Evolutionary conservation across 2,329 filamentous ascomycete genomes (phyloP), one percentile per base, ranked within the genome.

Genomic region (Alternaria triticimaculans): DNA sequence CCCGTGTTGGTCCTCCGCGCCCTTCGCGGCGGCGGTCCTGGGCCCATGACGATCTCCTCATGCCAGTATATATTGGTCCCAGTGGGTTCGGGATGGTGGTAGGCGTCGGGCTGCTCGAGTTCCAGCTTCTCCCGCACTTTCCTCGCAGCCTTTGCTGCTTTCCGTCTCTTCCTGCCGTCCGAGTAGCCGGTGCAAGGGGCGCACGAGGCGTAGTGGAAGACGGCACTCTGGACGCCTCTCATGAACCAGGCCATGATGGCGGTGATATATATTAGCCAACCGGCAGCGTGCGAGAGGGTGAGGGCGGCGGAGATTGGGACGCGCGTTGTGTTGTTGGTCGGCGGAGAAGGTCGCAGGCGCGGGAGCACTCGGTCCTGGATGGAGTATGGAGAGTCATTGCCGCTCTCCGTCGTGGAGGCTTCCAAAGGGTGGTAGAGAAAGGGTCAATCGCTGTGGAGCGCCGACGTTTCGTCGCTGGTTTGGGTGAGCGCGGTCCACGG

Each of bases 11-110:
- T 80, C 80, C 87, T 75, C 63, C 86, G 81, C 78, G 90, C 69
- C 62, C 74, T 62, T 86, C 84, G 81, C 73, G 90, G 90, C 30
- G 89, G 90, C 37, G 92, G 86, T 4, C 88, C 89, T 3, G 94
- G 94, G 0, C 94, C 94, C 81, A 94, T 86, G 66, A 85, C 85
- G 69, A 97, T 96, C 80, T 97, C 94, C 76, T 96, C 92, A 30
- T 87, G 84, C 94, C 94, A 97, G 81, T 92, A 93, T 12, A 91
- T 90, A 74, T 97, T 97, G 26, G 93, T 97, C 74, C 90, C 90
- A 72, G 93, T 96, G 1, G 93, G 92, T 48, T 89, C 88, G 2
- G 91, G 94, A 73, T 97, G 94, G 55, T 89, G 86, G 79, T 97
- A 96, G 11, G 89, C 80, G 44, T 87, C 88, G 0, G 92, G 92